Evolutionary conservation across 768 basidiomycete genomes (phyloP), one percentile per base, ranked within the genome.

Genomic region (Tulasnella sp.): DNA sequence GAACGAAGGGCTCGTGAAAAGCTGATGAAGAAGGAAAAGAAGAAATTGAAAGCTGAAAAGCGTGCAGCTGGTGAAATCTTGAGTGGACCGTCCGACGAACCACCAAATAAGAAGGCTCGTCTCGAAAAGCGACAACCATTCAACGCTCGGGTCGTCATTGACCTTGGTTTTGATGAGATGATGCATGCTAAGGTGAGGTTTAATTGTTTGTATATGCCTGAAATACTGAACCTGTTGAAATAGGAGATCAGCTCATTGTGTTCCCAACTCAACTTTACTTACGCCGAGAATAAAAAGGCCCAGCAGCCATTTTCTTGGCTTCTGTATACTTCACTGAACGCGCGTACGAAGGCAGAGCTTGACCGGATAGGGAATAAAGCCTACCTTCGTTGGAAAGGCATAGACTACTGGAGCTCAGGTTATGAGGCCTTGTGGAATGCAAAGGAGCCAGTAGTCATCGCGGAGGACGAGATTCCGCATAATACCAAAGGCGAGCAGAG

Each of bases 211-310:
- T 31, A 23, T 29, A 17, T 17, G 19, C 17, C 31, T 39, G 3
- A 48, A 6, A 15, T 9, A 12, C 4, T 21, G 19, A 29, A 40
- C 49, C 12, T 32, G 17, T 45, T 1, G 40, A 23, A 27, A 40
- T 68, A 98, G 94, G 96, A 98, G 74, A 78, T 96, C 60, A 80
- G 74, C 63, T 97, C 93, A 4, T 77, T 99, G 64, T 81, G 80
- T 56, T 85, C 87, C 25, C 96, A 99, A 69, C 73, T 97, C 48
- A 83, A 82, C n/a, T 96, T 86, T 67, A 82, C 85, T 19, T 96
- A 98, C 70, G 86, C 87, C 65, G 76, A 81, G 50, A 96, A 98
- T 69, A 82, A 89, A 58, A 75, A 75, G 53, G 78, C 90, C 4
- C 66, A 74, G 4, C 74, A 70, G 57, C 84, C 89, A 0, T 88